Base-by-base conservation (phyloP, 2,329 filamentous ascomycete genomes). In the Diatrype stigma region DNA sequence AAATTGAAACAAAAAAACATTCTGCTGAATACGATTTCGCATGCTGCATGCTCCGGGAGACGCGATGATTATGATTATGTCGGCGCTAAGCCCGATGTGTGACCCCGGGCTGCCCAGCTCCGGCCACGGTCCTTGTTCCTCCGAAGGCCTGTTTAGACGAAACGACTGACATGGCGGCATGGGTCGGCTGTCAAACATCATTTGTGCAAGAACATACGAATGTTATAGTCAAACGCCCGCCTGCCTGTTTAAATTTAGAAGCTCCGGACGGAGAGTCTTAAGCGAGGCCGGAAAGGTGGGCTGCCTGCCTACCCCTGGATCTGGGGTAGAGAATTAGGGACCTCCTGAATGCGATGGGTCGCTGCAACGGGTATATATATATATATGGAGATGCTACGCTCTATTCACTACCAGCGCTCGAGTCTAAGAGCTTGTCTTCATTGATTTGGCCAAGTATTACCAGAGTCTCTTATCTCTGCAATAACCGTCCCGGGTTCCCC, bases 61-160 rank as follows among this genome's bases (percentile, higher is more conserved):
- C 26, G n/a, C n/a, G n/a, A n/a, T n/a, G n/a, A 30, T 30, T 5
- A 30, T 30, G 26, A 10, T 30, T 30, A 6, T 10, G 26, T 30
- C 10, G 26, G 10, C 40, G 40, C 48, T 55, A 55, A 34, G 53
- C 53, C 54, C 14, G 38, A 55, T 58, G 44, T 22, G 48, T 52
- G 45, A 42, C 52, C 49, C 56, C 57, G 57, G 55, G 49, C 54
- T 54, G 42, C 49, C 52, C 35, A 51, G 52, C 49, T 51, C 57
- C 57, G 57, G 46, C 49, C 52, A 35, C 55, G 55, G 57, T 30
- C 45, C 46, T 51, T 59, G 48, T 51, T 19, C 46, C 52, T 58
- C 57, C 57, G 57, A 30, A 47, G 32, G 6, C 55, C 52, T 32
- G 40, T 59, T 54, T 50, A 49, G 35, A n/a, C 21, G 37, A 45